Conservation (phyloP, 208 protist species). For the Trypanosoma lewisi region DNA sequence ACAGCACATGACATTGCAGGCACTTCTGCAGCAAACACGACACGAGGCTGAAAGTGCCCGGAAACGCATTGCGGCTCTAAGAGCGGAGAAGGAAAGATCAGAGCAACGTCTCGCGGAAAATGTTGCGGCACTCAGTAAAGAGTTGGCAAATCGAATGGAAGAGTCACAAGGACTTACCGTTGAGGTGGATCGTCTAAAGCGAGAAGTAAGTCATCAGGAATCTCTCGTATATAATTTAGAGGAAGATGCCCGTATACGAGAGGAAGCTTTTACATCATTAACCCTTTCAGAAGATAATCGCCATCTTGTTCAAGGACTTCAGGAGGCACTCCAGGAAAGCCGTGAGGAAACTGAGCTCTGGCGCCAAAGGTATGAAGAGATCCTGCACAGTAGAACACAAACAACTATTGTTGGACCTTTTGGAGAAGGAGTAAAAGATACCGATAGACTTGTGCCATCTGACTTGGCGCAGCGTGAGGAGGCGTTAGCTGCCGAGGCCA, state of each 20-base stretch:
- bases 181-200: slow-evolving; percentile 23
- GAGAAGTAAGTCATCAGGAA: slow-evolving; percentile 29
- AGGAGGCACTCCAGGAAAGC: slow-evolving; percentile 39
- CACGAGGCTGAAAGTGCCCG: slow-evolving; percentile 36
- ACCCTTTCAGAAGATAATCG: slow-evolving; percentile 71
- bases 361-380: slow-evolving; percentile 20
- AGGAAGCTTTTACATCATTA: slow-evolving; percentile 59
- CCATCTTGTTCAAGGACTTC: slow-evolving; percentile 47
- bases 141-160: slow-evolving; percentile 48
- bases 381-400: not conserved
- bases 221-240: slow-evolving; percentile 41
- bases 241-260: slow-evolving; percentile 56
- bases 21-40: slow-evolving; percentile 63
- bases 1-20: slow-evolving; percentile 52
- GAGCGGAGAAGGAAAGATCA: slow-evolving; percentile 43
- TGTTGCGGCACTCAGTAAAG: slow-evolving; percentile 45
- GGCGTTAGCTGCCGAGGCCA: slow-evolving; percentile 19
- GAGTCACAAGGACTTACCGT: slow-evolving; percentile 25
- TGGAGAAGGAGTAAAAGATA: slow-evolving; percentile 14
- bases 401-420: not conserved
- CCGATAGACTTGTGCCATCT: not conserved
- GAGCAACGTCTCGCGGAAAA: slow-evolving; percentile 48
- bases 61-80: slow-evolving; percentile 36
- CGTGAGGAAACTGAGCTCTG: slow-evolving; percentile 53
- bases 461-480: slow-evolving; percentile 33